These are phyloP conservation scores for Microcyclosporella mali DNA, from an alignment of 2,329 filamentous ascomycete genomes.

Conservation along the genomic window DNA sequence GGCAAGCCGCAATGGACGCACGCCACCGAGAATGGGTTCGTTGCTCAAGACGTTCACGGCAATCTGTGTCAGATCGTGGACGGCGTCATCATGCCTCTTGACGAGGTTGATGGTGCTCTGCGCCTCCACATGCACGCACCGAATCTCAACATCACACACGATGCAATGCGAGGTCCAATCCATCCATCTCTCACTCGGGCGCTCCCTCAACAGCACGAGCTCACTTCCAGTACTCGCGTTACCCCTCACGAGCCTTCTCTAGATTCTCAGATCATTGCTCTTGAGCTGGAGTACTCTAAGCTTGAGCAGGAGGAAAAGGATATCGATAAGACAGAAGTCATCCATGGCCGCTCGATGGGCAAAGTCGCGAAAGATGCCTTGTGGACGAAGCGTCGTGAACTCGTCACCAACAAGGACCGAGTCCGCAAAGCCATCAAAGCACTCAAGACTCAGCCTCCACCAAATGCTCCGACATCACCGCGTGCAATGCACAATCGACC, in stretches of 20 bases:
- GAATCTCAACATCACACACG: slow-evolving; percentile 28
- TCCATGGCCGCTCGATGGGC: slow-evolving; percentile 30
- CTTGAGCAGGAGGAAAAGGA: slow-evolving; percentile 32
- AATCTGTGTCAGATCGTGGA: slow-evolving; percentile 34
- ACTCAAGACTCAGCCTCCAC: slow-evolving; percentile 23
- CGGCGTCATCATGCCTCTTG: slow-evolving; percentile 31
- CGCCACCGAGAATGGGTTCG: slow-evolving; percentile 30
- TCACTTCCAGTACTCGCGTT: background rate
- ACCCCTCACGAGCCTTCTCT: slow-evolving; percentile 22
- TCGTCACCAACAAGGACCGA: slow-evolving; percentile 30
- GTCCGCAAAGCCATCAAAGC: slow-evolving; percentile 32
- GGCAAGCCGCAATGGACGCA: slow-evolving; percentile 25
- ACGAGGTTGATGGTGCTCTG: slow-evolving; percentile 29
- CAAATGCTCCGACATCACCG: slow-evolving; percentile 22
- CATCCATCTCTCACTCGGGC: background rate
- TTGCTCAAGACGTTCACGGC: slow-evolving; percentile 33
- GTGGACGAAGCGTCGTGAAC: slow-evolving; percentile 29
- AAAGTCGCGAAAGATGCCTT: slow-evolving; percentile 28
- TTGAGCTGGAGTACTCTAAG: slow-evolving; percentile 34
- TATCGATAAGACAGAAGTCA: slow-evolving; percentile 34
- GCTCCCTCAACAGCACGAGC: background rate
- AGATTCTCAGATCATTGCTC: slow-evolving; percentile 28
- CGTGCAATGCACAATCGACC: slow-evolving; percentile 17
- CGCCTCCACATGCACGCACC: slow-evolving; percentile 33
- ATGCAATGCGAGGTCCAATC: slow-evolving; percentile 2